Percentiles rank a stretch among this genome's conserved stretches.
Conservation (phyloP, 441 rosid species). For the Jatropha multifida region DNA sequence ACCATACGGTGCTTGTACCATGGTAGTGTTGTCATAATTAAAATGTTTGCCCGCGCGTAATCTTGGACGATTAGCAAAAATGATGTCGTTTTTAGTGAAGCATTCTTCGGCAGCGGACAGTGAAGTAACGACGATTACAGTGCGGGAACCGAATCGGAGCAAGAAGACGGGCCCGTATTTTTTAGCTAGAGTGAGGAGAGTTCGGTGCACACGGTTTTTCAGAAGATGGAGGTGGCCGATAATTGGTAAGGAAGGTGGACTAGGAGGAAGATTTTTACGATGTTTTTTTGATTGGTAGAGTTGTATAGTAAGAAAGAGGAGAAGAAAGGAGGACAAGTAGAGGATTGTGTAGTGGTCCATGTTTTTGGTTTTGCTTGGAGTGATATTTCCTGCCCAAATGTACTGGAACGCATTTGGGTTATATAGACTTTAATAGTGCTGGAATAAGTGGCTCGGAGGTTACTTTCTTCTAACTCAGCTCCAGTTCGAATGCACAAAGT, state of each 20-base stretch:
- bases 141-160: conserved; percentile 44
- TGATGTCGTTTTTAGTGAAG: conserved; percentile 46
- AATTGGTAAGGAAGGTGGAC: conserved; percentile 49
- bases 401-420: no score
- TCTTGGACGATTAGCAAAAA: conserved; percentile 51
- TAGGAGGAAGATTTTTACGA: conserved; percentile 47
- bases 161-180: conserved; percentile 42
- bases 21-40: conserved; percentile 36
- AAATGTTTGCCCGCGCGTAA: conserved; percentile 35
- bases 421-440: conserved; percentile 39
- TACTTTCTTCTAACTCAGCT: no score
- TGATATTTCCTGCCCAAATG: no score
- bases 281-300: conserved; percentile 12
- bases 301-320: conserved; percentile 19
- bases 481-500: no score
- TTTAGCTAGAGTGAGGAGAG: conserved; percentile 31
- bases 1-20: conserved; percentile 36
- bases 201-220: conserved; percentile 49
- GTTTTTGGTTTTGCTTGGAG: not conserved
- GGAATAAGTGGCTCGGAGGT: no score
- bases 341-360: not conserved
- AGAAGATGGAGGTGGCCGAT: conserved; percentile 59
- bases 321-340: conserved; percentile 15
- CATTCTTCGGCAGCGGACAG: conserved; percentile 40
- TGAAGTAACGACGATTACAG: conserved; percentile 45